phyloP scores from a whole-genome alignment of 1,284 basidiomycete genomes.

The Ceraceosorus bombacis region DNA sequence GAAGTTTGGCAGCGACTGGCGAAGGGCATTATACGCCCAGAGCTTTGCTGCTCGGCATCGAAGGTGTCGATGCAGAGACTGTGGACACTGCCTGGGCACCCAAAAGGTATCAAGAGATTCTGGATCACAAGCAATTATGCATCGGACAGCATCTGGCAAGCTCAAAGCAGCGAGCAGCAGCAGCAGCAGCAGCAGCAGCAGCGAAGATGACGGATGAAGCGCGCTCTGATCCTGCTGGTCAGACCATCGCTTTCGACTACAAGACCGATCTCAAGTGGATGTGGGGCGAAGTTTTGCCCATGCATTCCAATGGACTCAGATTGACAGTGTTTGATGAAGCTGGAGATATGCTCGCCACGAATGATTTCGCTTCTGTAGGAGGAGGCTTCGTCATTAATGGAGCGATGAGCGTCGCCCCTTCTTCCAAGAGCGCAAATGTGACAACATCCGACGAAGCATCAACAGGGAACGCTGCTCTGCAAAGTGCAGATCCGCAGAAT shows the following conservation, averaged over 20 bases:
- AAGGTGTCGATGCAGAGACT: conserved; percentile 63
- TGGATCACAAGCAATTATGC: conserved; percentile 60
- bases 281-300: conserved; percentile 58
- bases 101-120: conserved; percentile 63
- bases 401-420: conserved; percentile 27
- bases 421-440: conserved; percentile 5
- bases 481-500: neutral
- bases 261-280: conserved; percentile 85
- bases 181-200: too few species aligned
- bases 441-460: neutral
- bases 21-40: conserved; percentile 93
- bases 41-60: conserved; percentile 79
- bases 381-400: conserved; percentile 46
- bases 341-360: conserved; percentile 82
- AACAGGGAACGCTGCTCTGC: neutral
- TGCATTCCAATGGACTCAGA: conserved; percentile 63
- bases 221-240: conserved; percentile 30
- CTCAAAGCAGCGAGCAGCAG: neutral
- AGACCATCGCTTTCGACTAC: conserved; percentile 72
- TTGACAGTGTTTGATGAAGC: conserved; percentile 75
- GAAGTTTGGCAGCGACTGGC: conserved; percentile 57
- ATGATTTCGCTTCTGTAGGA: conserved; percentile 69
- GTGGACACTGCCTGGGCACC: conserved; percentile 68
- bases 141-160: conserved; percentile 51
- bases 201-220: too few species aligned